A percentile compares a stretch with the other conserved stretches of the same genome.
Conservation (phyloP, 805 yeast species). For the Metahyphopichia silvanorum region DNA sequence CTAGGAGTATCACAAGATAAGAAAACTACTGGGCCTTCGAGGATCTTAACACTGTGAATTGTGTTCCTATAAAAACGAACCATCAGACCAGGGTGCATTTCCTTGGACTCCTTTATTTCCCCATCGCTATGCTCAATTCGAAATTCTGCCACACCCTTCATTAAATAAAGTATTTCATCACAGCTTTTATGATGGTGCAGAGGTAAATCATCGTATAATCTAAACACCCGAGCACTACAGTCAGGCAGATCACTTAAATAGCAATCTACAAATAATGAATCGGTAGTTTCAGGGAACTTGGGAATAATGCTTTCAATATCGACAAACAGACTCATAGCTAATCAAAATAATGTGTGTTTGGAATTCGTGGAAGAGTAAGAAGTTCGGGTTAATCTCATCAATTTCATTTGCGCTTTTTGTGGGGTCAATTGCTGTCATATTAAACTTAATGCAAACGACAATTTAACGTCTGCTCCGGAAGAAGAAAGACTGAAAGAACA, state of each 20-base stretch:
- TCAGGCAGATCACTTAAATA: conserved; percentile 3
- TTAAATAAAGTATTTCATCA: conserved; percentile 2
- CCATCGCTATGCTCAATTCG: conserved; percentile 1
- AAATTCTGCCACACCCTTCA: conserved; percentile 3
- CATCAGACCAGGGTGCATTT: conserved; percentile 1
- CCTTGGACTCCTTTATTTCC: not conserved
- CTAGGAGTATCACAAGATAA: conserved; percentile 4
- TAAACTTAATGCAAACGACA: too few relatives aligned
- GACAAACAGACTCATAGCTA: conserved; percentile 2
- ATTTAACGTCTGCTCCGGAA: too few relatives aligned
- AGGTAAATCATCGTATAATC: conserved; percentile 3
- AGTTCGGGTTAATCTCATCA: too few relatives aligned
- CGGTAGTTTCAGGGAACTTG: conserved; percentile 4
- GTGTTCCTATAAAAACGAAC: conserved; percentile 4
- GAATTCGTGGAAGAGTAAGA: too few relatives aligned
- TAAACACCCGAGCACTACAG: conserved; percentile 3
- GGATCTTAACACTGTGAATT: conserved; percentile 2
- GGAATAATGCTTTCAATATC: conserved; percentile 1
- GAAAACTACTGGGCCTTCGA: conserved; percentile 1
- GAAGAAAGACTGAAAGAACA: too few relatives aligned
- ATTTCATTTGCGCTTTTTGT: too few relatives aligned
- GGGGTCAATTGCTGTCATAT: too few relatives aligned
- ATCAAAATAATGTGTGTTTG: too few relatives aligned
- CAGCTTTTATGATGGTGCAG: conserved; percentile 3
- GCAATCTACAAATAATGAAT: conserved; percentile 3